Evolutionary conservation across 2,329 filamentous ascomycete species (phyloP).

Genomic region (Phialophora tarda): DNA sequence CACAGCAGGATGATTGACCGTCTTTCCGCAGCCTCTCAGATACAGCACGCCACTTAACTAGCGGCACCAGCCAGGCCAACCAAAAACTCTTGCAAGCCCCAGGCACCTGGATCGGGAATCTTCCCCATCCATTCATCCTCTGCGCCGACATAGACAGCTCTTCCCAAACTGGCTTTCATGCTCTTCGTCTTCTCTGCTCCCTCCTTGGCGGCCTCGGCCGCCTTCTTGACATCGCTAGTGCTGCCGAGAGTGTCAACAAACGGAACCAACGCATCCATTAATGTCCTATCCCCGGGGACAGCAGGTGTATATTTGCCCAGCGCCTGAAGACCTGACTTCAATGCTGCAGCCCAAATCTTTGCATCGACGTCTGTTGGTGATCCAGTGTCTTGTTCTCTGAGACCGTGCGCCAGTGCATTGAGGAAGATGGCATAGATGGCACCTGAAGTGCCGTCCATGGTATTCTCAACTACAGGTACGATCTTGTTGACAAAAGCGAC

Average conservation of each 20-base stretch:
- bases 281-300: conserved; percentile 82
- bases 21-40: not conserved
- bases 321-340: conserved; percentile 72
- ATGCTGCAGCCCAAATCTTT: conserved; percentile 68
- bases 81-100: conserved; percentile 85
- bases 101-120: conserved; percentile 74
- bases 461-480: conserved; percentile 68
- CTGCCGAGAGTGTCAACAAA: conserved; percentile 75
- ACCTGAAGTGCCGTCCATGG: conserved; percentile 77
- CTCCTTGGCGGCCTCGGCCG: conserved; percentile 74
- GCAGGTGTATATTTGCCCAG: conserved; percentile 87
- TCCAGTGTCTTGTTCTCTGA: conserved; percentile 59
- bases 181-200: conserved; percentile 85
- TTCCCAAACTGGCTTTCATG: conserved; percentile 87
- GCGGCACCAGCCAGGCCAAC: conserved; percentile 69
- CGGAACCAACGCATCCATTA: conserved; percentile 87
- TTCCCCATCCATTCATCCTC: conserved; percentile 68
- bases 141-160: conserved; percentile 81
- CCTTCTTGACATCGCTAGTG: conserved; percentile 70
- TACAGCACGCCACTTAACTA: conserved; percentile 37
- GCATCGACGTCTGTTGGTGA: conserved; percentile 54
- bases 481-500: conserved; percentile 66
- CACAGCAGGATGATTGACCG: not conserved
- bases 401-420: conserved; percentile 77
- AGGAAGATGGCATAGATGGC: conserved; percentile 87